Evolutionary conservation across 2,329 filamentous ascomycete genomes (phyloP).

Genomic region (Drechslerella coelobrocha): DNA sequence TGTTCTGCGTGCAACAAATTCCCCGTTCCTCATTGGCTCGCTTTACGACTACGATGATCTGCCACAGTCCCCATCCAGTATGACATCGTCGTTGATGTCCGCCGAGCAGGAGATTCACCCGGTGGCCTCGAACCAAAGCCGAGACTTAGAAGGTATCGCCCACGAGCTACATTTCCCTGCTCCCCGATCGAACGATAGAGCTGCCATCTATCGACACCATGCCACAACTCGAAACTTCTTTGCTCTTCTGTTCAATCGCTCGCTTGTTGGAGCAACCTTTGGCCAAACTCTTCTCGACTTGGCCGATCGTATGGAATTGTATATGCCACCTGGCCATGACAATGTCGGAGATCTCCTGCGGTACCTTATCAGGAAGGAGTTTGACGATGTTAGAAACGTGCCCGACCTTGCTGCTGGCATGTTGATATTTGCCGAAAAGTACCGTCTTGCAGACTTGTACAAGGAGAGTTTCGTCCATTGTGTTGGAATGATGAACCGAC

Average conservation of each 20-base stretch:
- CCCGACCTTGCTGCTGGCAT: slow-evolving; percentile 68
- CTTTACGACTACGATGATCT: slow-evolving; percentile 56
- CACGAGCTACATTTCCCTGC: slow-evolving; percentile 71
- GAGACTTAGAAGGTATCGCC: slow-evolving; percentile 64
- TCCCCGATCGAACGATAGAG: slow-evolving; percentile 62
- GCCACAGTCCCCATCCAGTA: slow-evolving; percentile 44
- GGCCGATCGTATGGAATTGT: slow-evolving; percentile 67
- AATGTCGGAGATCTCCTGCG: slow-evolving; percentile 67
- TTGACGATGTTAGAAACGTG: slow-evolving; percentile 71
- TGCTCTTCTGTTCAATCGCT: slow-evolving; percentile 69
- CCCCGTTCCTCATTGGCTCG: slow-evolving; percentile 64
- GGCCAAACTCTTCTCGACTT: slow-evolving; percentile 70
- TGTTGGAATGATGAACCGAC: slow-evolving; percentile 67
- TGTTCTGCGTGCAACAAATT: slow-evolving; percentile 67
- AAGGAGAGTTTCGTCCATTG: slow-evolving; percentile 72
- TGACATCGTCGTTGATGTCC: slow-evolving; percentile 43
- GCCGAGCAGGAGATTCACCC: slow-evolving; percentile 30
- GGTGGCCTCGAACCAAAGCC: slow-evolving; percentile 55
- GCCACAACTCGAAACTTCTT: slow-evolving; percentile 74
- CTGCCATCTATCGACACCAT: slow-evolving; percentile 66
- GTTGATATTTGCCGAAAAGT: slow-evolving; percentile 69
- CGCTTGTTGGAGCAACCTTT: slow-evolving; percentile 70
- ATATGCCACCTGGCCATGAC: slow-evolving; percentile 62
- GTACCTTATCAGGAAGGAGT: slow-evolving; percentile 67
- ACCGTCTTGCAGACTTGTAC: slow-evolving; percentile 72